Conservation (phyloP, 2,329 filamentous ascomycete species). For the Paracoccidioides brasiliensis region DNA sequence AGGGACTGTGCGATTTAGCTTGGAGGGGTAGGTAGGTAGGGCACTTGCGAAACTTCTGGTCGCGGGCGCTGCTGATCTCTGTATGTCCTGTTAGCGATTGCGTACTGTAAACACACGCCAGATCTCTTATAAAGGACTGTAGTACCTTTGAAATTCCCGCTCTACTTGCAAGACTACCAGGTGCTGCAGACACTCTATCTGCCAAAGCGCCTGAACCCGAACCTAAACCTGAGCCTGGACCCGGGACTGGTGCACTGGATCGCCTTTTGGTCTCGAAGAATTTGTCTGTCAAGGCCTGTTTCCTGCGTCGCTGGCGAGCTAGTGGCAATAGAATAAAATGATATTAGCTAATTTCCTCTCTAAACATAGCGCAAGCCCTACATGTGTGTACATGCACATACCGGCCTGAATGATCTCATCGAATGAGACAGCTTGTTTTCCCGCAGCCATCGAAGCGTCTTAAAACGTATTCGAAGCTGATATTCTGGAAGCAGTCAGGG, state of each 20-base stretch:
- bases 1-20: constrained; percentile 19
- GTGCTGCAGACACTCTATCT: constrained; percentile 30
- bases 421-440: constrained; percentile 32
- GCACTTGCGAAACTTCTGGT: constrained; percentile 25
- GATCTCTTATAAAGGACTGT: neutral
- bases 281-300: constrained; percentile 45
- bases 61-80: constrained; percentile 32
- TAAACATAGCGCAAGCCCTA: constrained; percentile 1
- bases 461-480: neutral
- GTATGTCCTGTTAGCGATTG: constrained; percentile 1
- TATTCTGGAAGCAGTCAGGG: neutral
- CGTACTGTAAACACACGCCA: neutral
- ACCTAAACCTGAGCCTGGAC: constrained; percentile 22
- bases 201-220: constrained; percentile 24
- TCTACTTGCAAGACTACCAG: constrained; percentile 43
- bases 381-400: constrained; percentile 10
- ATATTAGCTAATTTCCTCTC: neutral
- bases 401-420: constrained; percentile 40
- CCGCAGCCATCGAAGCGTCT: constrained; percentile 21
- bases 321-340: constrained; percentile 4
- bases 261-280: constrained; percentile 44
- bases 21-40: constrained; percentile 21
- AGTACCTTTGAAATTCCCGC: constrained; percentile 44
- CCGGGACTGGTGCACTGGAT: constrained; percentile 34
- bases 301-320: constrained; percentile 43